phyloP scores from a whole-genome alignment of 2,329 filamentous ascomycete genomes.

The Coniella vitis region DNA sequence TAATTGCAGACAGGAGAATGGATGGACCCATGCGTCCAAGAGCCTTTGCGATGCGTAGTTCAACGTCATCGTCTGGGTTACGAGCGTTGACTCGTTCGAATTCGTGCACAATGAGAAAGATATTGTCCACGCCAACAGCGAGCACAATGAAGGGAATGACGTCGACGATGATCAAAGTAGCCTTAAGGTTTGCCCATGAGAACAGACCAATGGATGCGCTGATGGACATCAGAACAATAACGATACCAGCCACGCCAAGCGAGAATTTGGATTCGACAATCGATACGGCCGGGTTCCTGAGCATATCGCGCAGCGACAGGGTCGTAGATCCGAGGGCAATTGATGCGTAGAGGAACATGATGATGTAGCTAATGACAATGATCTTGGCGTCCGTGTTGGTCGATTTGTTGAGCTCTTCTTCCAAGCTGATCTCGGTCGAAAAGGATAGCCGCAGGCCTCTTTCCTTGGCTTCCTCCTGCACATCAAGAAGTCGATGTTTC shows the following conservation, averaged over 20 bases:
- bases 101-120: slow-evolving; percentile 97
- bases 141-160: slow-evolving; percentile 97
- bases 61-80: slow-evolving; percentile 81
- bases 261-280: slow-evolving; percentile 96
- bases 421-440: slow-evolving; percentile 89
- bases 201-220: slow-evolving; percentile 92
- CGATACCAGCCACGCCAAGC: slow-evolving; percentile 85
- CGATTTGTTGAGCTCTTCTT: slow-evolving; percentile 94
- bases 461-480: slow-evolving; percentile 70
- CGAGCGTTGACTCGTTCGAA: slow-evolving; percentile 92
- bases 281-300: slow-evolving; percentile 75
- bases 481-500: slow-evolving; percentile 64
- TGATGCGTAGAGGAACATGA: slow-evolving; percentile 98
- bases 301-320: slow-evolving; percentile 66
- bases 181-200: slow-evolving; percentile 84
- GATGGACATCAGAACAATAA: slow-evolving; percentile 97
- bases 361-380: slow-evolving; percentile 89
- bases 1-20: slow-evolving; percentile 89
- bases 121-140: slow-evolving; percentile 96
- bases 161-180: slow-evolving; percentile 94
- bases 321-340: slow-evolving; percentile 85
- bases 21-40: slow-evolving; percentile 96
- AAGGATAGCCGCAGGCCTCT: slow-evolving; percentile 85
- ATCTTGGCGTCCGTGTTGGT: slow-evolving; percentile 98
- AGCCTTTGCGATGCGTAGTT: slow-evolving; percentile 77